These are phyloP conservation scores for Trichoderma sp. DNA, from an alignment of 2,329 filamentous ascomycete genomes.

Conservation along the genomic window DNA sequence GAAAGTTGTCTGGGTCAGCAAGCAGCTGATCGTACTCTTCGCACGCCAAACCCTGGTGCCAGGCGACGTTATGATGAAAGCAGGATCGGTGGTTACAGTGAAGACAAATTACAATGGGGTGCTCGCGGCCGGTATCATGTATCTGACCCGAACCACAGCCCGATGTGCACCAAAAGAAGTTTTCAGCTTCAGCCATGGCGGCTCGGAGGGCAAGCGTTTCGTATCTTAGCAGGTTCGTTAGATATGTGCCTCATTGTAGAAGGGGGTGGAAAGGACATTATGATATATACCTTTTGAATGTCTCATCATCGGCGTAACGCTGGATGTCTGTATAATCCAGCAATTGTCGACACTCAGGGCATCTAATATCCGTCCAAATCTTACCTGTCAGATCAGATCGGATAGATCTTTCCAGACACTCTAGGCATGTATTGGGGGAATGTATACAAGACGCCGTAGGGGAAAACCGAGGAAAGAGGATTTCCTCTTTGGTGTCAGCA, in stretches of 20 bases:
- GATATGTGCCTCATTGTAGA: not conserved
- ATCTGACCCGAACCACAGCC: slow-evolving; percentile 58
- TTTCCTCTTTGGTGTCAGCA: slow-evolving; percentile 38
- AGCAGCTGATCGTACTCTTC: slow-evolving; percentile 48
- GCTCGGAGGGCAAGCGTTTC: slow-evolving; percentile 49
- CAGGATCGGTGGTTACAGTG: slow-evolving; percentile 48
- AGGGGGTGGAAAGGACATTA: not conserved
- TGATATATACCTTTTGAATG: slow-evolving; percentile 47
- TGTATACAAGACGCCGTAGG: slow-evolving; percentile 43
- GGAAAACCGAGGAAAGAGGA: slow-evolving; percentile 41
- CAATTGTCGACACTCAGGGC: slow-evolving; percentile 53
- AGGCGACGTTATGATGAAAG: slow-evolving; percentile 47
- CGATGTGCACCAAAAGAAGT: slow-evolving; percentile 59
- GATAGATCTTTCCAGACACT: slow-evolving; percentile 44
- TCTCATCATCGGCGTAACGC: slow-evolving; percentile 48
- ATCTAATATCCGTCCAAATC: slow-evolving; percentile 53
- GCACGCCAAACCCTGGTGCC: slow-evolving; percentile 49
- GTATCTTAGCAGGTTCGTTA: slow-evolving; percentile 40
- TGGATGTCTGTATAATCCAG: slow-evolving; percentile 52
- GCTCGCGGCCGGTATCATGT: slow-evolving; percentile 46
- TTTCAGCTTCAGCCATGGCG: slow-evolving; percentile 47
- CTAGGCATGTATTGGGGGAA: slow-evolving; percentile 40
- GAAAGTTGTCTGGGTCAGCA: slow-evolving; percentile 46
- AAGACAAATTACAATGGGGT: slow-evolving; percentile 49
- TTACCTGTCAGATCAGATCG: slow-evolving; percentile 41